Evolutionary conservation across 768 basidiomycete genomes (phyloP), one percentile per base, ranked within the genome.

Genomic region (Calocera cornea): DNA sequence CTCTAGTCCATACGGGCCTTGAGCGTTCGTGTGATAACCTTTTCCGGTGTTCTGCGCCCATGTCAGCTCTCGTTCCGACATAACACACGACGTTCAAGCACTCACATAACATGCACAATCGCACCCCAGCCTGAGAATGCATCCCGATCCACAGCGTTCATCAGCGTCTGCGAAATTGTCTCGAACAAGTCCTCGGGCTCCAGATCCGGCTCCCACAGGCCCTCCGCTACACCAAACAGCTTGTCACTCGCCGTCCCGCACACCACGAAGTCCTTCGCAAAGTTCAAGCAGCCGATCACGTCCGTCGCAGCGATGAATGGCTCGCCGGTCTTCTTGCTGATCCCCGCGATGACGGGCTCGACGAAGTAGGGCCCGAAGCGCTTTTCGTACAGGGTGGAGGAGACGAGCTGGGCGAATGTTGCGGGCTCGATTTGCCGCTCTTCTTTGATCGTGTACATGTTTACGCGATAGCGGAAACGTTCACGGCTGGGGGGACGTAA

Each of bases 401-500:
- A 92, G 69, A 97, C 89, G 70, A 99, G 87, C 74, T 94, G 93
- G 31, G 93, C 89, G 77, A 98, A 97, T 7, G 93, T 92, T 80
- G 94, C 88, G 49, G 97, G 97, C 72, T 92, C 87, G 73, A 99
- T 97, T 74, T 95, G 88, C 70, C 95, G 86, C 75, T 97, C 95
- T 78, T 99, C 95, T 78, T 99, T 99, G 83, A 99, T 97, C 34
- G 92, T 90, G 79, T 97, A 98, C 92, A 98, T 95, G 81, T 99
- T 99, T 68, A 95, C 89, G 71, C 94, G 84, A 79, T 89, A 95
- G 65, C 97, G 87, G 74, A 98, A 88, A 41, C 86, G 84, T 77
- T 98, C 95, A 71, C 86, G 88, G 68, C 95, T 97, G 50, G 17
- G 19, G 44, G 16, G 8, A 19, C 7, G 44, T 47, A 5, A 49